These are phyloP conservation scores for Fusarium sp. DNA, from an alignment of 2,329 filamentous ascomycete genomes.

Conservation along the genomic window DNA sequence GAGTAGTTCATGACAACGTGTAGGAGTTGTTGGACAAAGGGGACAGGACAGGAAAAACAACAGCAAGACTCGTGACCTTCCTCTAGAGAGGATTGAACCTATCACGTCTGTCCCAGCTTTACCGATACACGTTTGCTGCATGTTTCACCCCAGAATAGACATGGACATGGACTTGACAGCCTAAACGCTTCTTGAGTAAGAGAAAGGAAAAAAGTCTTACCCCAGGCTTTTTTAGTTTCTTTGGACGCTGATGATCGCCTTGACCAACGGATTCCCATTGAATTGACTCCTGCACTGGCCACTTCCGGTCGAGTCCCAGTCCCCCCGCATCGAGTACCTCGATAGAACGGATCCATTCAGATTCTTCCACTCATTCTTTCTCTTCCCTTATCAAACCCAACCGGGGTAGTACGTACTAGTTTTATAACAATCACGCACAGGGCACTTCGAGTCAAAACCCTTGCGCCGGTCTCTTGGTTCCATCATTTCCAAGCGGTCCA, in stretches of 20 bases:
- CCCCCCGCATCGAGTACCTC: constrained; percentile 23
- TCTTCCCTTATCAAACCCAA: background rate
- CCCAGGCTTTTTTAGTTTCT: constrained; percentile 7
- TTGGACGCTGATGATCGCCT: constrained; percentile 2
- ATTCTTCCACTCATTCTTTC: constrained; percentile 9
- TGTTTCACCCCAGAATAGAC: constrained; percentile 8
- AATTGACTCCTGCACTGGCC: constrained; percentile 24
- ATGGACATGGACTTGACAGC: background rate
- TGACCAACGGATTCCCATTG: background rate
- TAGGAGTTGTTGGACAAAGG: constrained; percentile 3
- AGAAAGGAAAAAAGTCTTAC: constrained; percentile 16
- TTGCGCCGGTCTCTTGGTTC: constrained; percentile 7
- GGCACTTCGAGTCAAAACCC: constrained; percentile 29
- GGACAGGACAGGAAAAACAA: constrained; percentile 3
- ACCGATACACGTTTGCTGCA: background rate
- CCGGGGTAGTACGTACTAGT: constrained; percentile 31
- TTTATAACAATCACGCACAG: constrained; percentile 12
- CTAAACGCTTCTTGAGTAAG: background rate
- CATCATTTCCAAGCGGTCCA: constrained; percentile 13
- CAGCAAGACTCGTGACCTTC: constrained; percentile 17
- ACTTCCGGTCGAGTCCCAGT: constrained; percentile 10
- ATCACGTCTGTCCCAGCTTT: constrained; percentile 19
- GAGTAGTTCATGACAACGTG: constrained; percentile 3
- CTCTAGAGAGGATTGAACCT: background rate
- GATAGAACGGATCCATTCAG: constrained; percentile 12